Base-by-base conservation (phyloP, 2,329 filamentous ascomycete species). In the Fusarium penzigii region DNA sequence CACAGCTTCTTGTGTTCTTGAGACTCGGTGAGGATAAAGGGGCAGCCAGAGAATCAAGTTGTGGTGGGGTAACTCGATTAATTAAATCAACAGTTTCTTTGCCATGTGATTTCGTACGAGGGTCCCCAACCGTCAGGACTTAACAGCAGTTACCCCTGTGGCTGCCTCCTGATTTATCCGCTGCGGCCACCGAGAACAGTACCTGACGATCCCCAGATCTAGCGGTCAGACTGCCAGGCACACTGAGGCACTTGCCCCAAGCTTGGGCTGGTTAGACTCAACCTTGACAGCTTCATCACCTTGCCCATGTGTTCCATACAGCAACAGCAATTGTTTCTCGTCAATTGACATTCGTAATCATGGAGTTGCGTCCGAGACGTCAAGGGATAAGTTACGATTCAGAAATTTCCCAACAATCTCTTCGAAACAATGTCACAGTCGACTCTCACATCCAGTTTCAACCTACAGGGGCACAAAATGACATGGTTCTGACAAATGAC, bases 401-500 rank as follows among this genome's bases (percentile, higher is more conserved):
- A 17, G 12, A 20, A 46, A 42, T 34, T 7, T 7, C 49, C 42
- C 44, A 49, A 29, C 17, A 48, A 39, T 17, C 41, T 58, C 46
- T 55, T 58, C 41, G 42, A 52, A 53, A 29, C 55, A 40, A 49
- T 42, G 25, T 52, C 32, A 25, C 29, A 41, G 36, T 39, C 13
- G 48, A 51, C 42, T 36, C 43, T 43, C 16, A 50, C 38, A 36
- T 12, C 39, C 17, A 42, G 38, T 29, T 20, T 44, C 41, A 39
- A 45, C 48, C 44, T 49, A 32, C 51, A 17, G 14, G 41, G 36
- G 29, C 39, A 17, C 45, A 44, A 32, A n/a, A 20, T 13, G 45
- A 29, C 32, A 34, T 54, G 20, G 20, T 25, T 25, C 20, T 25
- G 20, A 25, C 60, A 61, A 64, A 65, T 64, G 63, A 58, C 58